A percentile compares a stretch with the other conserved stretches of the same genome.
These are phyloP conservation scores for Nitzschia sp. DNA, from an alignment of 108 stramenopile species.

Conservation along the genomic window DNA sequence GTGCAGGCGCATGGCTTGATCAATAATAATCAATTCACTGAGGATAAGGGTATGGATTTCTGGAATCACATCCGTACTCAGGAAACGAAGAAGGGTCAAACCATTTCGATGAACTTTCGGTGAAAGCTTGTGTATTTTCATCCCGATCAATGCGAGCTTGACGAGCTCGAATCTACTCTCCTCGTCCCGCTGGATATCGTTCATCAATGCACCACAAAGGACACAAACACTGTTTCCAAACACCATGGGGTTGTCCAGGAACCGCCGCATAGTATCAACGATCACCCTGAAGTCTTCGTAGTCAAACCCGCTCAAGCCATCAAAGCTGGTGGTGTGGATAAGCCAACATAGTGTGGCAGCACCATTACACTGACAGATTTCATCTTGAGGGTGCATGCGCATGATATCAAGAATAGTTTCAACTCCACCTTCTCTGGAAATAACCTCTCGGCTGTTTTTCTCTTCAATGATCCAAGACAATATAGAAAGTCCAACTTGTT, in stretches of 20 bases:
- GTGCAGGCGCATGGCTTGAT: background rate
- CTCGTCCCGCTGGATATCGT: background rate
- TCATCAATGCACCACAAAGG: conserved; percentile 2
- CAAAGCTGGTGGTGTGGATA: background rate
- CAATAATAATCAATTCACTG: background rate
- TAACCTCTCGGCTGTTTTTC: conserved; percentile 3
- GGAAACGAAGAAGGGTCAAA: conserved; percentile 6
- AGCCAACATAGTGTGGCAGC: conserved; percentile 21
- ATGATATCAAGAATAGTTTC: conserved; percentile 1
- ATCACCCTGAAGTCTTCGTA: background rate
- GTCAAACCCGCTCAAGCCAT: background rate
- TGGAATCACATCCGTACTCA: background rate
- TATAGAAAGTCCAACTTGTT: conserved; percentile 23
- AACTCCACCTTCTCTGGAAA: conserved; percentile 8
- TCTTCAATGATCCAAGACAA: conserved; percentile 20
- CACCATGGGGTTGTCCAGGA: conserved; percentile 9
- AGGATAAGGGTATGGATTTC: background rate
- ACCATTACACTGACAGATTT: conserved; percentile 9
- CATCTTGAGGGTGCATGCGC: background rate
- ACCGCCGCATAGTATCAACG: conserved; percentile 15
- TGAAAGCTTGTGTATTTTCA: conserved; percentile 3
- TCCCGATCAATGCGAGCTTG: conserved; percentile 7
- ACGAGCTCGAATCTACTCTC: background rate
- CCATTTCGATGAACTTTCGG: conserved; percentile 20
- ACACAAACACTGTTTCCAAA: conserved; percentile 16